Percentiles rank a stretch among this genome's conserved stretches.
Evolutionary conservation across 371 early-diverging fungal genomes (phyloP).

Genomic region (Actinomortierella ambigua): DNA sequence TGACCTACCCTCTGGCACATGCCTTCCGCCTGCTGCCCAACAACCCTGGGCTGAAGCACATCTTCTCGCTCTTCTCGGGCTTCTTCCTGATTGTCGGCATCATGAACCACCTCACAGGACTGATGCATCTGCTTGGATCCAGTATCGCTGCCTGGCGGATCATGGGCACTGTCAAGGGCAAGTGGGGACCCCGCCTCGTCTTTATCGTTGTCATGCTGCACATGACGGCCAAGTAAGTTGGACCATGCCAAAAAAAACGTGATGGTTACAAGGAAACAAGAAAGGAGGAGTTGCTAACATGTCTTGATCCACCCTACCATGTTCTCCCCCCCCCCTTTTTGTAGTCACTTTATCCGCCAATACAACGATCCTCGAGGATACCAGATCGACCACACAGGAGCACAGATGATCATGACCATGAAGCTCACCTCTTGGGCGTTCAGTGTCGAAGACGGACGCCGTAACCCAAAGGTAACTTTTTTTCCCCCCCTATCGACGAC

Average conservation of each 20-base stretch:
- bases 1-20: slow-evolving; percentile 46
- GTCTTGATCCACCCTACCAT: slow-evolving; percentile 1
- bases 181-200: slow-evolving; percentile 67
- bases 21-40: slow-evolving; percentile 58
- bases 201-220: slow-evolving; percentile 78
- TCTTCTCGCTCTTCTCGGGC: slow-evolving; percentile 71
- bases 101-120: slow-evolving; percentile 62
- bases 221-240: slow-evolving; percentile 71
- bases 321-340: background rate
- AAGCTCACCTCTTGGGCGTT: slow-evolving; percentile 90
- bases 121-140: slow-evolving; percentile 66
- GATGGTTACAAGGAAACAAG: background rate
- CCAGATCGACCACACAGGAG: slow-evolving; percentile 83
- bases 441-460: slow-evolving; percentile 76
- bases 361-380: slow-evolving; percentile 55
- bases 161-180: slow-evolving; percentile 50
- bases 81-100: slow-evolving; percentile 63
- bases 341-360: slow-evolving; percentile 69
- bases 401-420: slow-evolving; percentile 91
- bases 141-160: slow-evolving; percentile 63
- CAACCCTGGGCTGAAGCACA: slow-evolving; percentile 63
- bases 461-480: slow-evolving; percentile 41
- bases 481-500: background rate
- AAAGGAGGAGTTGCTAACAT: background rate
- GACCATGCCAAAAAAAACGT: background rate